These are phyloP conservation scores for Mycena maculata DNA, from an alignment of 768 basidiomycete species.

Conservation along the genomic window DNA sequence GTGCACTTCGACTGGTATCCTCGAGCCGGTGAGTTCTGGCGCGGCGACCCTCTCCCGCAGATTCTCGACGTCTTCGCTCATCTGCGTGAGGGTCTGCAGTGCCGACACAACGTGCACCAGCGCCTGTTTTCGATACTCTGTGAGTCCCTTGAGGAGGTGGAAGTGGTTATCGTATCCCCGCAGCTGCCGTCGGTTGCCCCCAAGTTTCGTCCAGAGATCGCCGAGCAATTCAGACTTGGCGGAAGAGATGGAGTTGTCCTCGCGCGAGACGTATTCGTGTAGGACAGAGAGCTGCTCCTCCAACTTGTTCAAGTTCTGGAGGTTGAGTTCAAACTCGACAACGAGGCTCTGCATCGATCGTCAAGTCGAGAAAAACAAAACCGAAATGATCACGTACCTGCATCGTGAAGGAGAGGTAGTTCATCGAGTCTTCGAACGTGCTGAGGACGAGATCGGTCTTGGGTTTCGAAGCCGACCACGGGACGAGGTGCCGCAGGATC, in stretches of 20 bases:
- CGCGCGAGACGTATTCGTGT: constrained; percentile 69
- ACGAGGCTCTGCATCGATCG: constrained; percentile 75
- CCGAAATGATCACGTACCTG: too few species aligned
- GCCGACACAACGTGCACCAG: constrained; percentile 74
- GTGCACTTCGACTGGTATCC: constrained; percentile 78
- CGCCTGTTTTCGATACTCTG: constrained; percentile 70
- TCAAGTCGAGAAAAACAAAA: constrained; percentile 41
- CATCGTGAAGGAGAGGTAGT: constrained; percentile 55
- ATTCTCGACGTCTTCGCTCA: constrained; percentile 83
- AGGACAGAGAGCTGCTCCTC: constrained; percentile 69
- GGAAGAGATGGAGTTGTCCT: constrained; percentile 58
- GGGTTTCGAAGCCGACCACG: constrained; percentile 47
- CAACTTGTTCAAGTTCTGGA: constrained; percentile 66
- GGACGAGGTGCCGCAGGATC: constrained; percentile 52
- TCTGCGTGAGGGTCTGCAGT: constrained; percentile 66
- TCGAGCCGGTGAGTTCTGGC: constrained; percentile 70
- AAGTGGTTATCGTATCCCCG: constrained; percentile 65
- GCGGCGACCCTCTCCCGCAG: constrained; percentile 77
- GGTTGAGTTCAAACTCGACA: constrained; percentile 72
- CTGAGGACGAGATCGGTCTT: constrained; percentile 58
- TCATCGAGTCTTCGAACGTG: constrained; percentile 62
- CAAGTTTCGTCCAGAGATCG: constrained; percentile 76
- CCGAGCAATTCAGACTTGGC: constrained; percentile 68
- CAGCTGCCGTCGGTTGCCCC: constrained; percentile 65
- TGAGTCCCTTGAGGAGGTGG: constrained; percentile 64